These are phyloP conservation scores for Aspergillus tamarii DNA, from an alignment of 2,329 filamentous ascomycete species.

Conservation along the genomic window DNA sequence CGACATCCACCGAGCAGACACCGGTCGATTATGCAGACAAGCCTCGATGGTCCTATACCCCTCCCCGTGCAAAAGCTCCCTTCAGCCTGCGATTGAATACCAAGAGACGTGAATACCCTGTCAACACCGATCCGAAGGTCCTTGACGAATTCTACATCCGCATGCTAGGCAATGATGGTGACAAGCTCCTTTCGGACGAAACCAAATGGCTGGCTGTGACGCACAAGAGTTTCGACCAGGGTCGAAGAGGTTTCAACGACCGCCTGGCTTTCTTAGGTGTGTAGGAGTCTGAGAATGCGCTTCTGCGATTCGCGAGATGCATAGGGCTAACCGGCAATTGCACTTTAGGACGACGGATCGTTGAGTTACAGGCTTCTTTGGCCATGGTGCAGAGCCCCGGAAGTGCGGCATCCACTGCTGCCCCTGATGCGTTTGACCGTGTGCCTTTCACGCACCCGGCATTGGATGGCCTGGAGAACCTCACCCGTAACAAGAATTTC, in stretches of 20 bases:
- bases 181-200: slow-evolving; percentile 80
- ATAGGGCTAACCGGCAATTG: background rate
- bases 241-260: slow-evolving; percentile 91
- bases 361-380: slow-evolving; percentile 67
- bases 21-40: slow-evolving; percentile 38
- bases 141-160: slow-evolving; percentile 78
- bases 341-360: slow-evolving; percentile 62
- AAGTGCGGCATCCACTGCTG: slow-evolving; percentile 29
- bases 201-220: slow-evolving; percentile 96
- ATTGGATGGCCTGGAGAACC: slow-evolving; percentile 72
- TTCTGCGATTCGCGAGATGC: background rate
- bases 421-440: slow-evolving; percentile 59
- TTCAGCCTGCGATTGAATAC: slow-evolving; percentile 50
- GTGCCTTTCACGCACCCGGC: slow-evolving; percentile 71
- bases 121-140: slow-evolving; percentile 74
- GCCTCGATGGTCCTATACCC: slow-evolving; percentile 74
- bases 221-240: slow-evolving; percentile 98
- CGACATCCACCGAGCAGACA: slow-evolving; percentile 32
- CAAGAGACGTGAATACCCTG: slow-evolving; percentile 53
- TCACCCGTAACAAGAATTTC: slow-evolving; percentile 63
- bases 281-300: slow-evolving; percentile 21
- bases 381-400: slow-evolving; percentile 58
- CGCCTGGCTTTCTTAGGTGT: slow-evolving; percentile 85
- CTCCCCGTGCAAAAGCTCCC: slow-evolving; percentile 69
- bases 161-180: slow-evolving; percentile 73